Evolutionary conservation across 1,284 basidiomycete species (phyloP), one percentile per base, ranked within the genome.

Genomic region (Heterobasidion parviporum): DNA sequence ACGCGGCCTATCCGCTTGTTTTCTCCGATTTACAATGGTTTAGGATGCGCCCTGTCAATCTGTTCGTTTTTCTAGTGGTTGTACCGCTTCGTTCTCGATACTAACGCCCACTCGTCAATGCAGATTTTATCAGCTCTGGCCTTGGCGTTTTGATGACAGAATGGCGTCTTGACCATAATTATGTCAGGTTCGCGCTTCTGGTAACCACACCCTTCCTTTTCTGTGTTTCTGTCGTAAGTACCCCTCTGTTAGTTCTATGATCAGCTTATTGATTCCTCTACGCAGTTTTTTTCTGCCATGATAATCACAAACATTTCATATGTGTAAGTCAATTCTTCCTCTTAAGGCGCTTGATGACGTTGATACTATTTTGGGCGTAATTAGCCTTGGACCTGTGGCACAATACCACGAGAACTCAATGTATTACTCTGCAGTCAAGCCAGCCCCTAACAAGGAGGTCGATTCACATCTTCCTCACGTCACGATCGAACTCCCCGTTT

Each of bases 401-500:
- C 87, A 90, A 61, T 87, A 82, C 67, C 77, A 85, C 62, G 78
- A 87, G 68, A 89, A 89, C 70, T 86, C 83, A 0, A 76, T 76
- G 54, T 89, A 85, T 65, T 89, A 87, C 67, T 86, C 83, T 8
- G 85, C 85, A 10, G 59, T 81, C 53, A 74, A 72, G 33, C 82
- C 85, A 0, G 71, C 65, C 10, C 71, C 82, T n/a, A 85, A 85
- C 66, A 77, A 77, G 53, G 76, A 76, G n/a, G 72, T 87, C n/a
- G 85, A 88, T 60, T 59, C 70, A 1, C 72, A 71, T 41, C 73
- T 91, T 2, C 88, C 88, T 2, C 89, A 89, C 63, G 74, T 91
- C 57, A 87, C 88, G 0, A 77, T 90, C 55, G 81, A 89, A 64
- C 79, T 91, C 74, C 88, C 89, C 0, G 89, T 91, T 6, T 92